Evolutionary conservation across 2,329 filamentous ascomycete species (phyloP).

Genomic region (Diplodia corticola): DNA sequence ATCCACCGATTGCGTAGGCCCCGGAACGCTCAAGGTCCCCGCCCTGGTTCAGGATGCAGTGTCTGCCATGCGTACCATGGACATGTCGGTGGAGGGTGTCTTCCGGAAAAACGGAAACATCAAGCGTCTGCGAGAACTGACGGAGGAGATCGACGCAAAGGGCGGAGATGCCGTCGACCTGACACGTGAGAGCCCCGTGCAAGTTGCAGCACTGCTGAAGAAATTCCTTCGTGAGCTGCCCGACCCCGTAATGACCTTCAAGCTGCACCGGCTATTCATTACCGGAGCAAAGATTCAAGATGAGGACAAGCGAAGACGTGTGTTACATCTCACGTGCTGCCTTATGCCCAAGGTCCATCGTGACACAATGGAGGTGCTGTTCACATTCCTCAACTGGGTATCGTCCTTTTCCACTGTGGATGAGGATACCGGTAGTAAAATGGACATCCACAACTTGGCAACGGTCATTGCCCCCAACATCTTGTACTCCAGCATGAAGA

Average conservation of each 20-base stretch:
- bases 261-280: conserved; percentile 88
- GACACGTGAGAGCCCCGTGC: conserved; percentile 85
- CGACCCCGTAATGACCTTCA: conserved; percentile 91
- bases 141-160: conserved; percentile 81
- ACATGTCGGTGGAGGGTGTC: conserved; percentile 96
- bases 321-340: conserved; percentile 89
- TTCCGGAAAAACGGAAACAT: conserved; percentile 99
- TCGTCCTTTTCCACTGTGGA: conserved; percentile 97
- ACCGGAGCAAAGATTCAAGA: conserved; percentile 84
- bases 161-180: conserved; percentile 85
- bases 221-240: conserved; percentile 93
- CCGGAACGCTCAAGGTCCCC: conserved; percentile 84
- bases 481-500: conserved; percentile 65
- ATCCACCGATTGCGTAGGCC: conserved; percentile 95
- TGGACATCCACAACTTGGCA: conserved; percentile 96
- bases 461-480: conserved; percentile 98
- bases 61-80: conserved; percentile 95
- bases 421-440: conserved; percentile 95
- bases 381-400: conserved; percentile 95
- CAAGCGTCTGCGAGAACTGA: conserved; percentile 82
- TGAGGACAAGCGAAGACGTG: conserved; percentile 75
- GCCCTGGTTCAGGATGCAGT: conserved; percentile 95
- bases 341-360: conserved; percentile 88
- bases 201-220: conserved; percentile 90
- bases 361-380: conserved; percentile 92